Percentiles rank a stretch among this genome's conserved stretches.
Evolutionary conservation across 768 basidiomycete species (phyloP).

Genomic region (Dendrothele bispora): DNA sequence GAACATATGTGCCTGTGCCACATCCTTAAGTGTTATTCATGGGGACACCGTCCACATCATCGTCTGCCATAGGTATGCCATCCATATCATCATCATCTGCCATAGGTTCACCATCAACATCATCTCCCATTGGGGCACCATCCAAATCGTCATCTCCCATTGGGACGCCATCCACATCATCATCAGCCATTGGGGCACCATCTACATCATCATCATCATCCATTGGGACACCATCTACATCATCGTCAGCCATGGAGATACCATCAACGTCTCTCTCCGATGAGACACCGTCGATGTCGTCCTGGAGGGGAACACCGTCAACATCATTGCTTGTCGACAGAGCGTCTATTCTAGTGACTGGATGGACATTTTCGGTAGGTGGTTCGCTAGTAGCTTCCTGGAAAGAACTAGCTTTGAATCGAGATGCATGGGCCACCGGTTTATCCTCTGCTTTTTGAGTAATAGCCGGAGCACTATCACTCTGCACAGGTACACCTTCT

Average conservation of each 20-base stretch:
- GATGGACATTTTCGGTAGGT: too few relatives aligned
- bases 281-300: constrained; percentile 41
- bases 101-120: constrained; percentile 38
- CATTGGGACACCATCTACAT: constrained; percentile 37
- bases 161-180: constrained; percentile 36
- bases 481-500: constrained; percentile 50
- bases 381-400: constrained; percentile 69
- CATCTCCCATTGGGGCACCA: constrained; percentile 37
- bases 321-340: constrained; percentile 30
- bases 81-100: too few relatives aligned
- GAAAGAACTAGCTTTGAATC: constrained; percentile 80
- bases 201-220: constrained; percentile 40
- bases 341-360: constrained; percentile 14
- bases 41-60: constrained; percentile 42
- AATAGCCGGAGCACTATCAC: constrained; percentile 20
- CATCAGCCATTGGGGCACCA: constrained; percentile 40
- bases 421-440: constrained; percentile 40
- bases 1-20: too few relatives aligned
- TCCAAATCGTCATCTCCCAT: constrained; percentile 42
- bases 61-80: constrained; percentile 42
- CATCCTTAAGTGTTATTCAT: too few relatives aligned
- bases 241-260: constrained; percentile 25
- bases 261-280: too few relatives aligned
- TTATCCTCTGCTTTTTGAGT: constrained; percentile 11
- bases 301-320: constrained; percentile 38